phyloP scores from a whole-genome alignment of 106 monocot genomes.

The Allium sativum region DNA sequence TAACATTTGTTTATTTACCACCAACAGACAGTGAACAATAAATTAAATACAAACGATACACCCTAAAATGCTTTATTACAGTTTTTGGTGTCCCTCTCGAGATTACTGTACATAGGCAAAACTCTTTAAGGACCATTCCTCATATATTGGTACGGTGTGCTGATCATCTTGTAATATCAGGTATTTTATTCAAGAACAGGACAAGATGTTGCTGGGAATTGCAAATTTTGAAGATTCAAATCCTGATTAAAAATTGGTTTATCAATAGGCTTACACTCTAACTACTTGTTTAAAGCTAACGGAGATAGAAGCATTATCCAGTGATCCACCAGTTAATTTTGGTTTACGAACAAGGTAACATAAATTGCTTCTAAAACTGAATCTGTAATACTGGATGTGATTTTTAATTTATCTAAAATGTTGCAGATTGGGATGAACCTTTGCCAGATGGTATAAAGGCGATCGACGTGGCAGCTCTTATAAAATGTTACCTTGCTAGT shows the following conservation, averaged over 20 bases:
- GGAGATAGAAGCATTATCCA: slow-evolving; percentile 56
- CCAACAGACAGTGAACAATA: too few relatives aligned
- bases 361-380: neutral
- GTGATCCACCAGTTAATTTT: slow-evolving; percentile 60
- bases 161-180: slow-evolving; percentile 73
- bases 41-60: too few relatives aligned
- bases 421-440: slow-evolving; percentile 71
- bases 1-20: too few relatives aligned
- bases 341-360: slow-evolving; percentile 72
- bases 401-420: slow-evolving; percentile 5
- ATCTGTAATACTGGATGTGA: neutral
- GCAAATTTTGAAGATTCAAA: too few relatives aligned
- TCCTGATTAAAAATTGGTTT: too few relatives aligned
- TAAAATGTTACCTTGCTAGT: slow-evolving; percentile 83
- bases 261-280: slow-evolving; percentile 49
- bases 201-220: too few relatives aligned
- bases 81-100: slow-evolving; percentile 92
- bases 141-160: slow-evolving; percentile 78
- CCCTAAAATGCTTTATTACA: too few relatives aligned
- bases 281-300: slow-evolving; percentile 70
- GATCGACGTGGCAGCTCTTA: slow-evolving; percentile 55
- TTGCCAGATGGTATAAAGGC: slow-evolving; percentile 66
- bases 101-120: slow-evolving; percentile 55
- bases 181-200: too few relatives aligned
- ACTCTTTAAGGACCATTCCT: slow-evolving; percentile 54